A percentile compares a stretch with the other conserved stretches of the same genome.
phyloP scores from a whole-genome alignment of 805 yeast species.

The Metahyphopichia silvanorum region DNA sequence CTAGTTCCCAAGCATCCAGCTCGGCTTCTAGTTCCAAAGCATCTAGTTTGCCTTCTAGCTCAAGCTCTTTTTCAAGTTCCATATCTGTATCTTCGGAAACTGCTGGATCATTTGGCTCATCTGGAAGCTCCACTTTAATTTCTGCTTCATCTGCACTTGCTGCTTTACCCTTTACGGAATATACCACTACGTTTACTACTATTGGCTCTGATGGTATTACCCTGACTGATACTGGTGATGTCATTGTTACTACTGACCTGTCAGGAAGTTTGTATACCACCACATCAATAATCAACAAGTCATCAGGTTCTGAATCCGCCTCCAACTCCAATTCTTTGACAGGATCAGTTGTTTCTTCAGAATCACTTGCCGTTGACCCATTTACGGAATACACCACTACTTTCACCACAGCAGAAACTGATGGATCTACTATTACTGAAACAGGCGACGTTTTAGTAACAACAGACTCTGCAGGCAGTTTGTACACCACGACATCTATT shows the following conservation, averaged over 20 bases:
- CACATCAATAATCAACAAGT: conserved; percentile 6
- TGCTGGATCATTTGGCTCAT: no score
- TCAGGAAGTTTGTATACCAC: conserved; percentile 8
- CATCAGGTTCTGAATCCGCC: no score
- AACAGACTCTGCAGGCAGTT: not conserved
- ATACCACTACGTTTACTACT: conserved; percentile 9
- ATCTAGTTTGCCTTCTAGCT: no score
- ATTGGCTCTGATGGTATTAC: conserved; percentile 9
- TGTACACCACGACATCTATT: conserved; percentile 1
- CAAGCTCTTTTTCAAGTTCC: no score
- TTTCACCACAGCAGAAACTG: not conserved
- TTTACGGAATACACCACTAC: conserved; percentile 1
- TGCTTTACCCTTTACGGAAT: conserved; percentile 7
- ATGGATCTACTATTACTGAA: conserved; percentile 1
- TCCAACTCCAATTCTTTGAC: no score
- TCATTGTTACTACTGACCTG: conserved; percentile 10
- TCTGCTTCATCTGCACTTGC: not conserved
- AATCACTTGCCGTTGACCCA: not conserved
- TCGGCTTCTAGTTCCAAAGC: no score
- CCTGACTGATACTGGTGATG: conserved; percentile 14
- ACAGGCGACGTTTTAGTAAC: conserved; percentile 1
- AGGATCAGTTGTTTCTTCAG: no score
- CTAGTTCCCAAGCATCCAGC: no score
- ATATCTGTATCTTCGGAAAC: no score
- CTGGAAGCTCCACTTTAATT: not conserved